Percentiles rank a stretch among this genome's conserved stretches.
These are phyloP conservation scores for Vanderwaltozyma verrucispora DNA, from an alignment of 805 yeast genomes.

Conservation along the genomic window DNA sequence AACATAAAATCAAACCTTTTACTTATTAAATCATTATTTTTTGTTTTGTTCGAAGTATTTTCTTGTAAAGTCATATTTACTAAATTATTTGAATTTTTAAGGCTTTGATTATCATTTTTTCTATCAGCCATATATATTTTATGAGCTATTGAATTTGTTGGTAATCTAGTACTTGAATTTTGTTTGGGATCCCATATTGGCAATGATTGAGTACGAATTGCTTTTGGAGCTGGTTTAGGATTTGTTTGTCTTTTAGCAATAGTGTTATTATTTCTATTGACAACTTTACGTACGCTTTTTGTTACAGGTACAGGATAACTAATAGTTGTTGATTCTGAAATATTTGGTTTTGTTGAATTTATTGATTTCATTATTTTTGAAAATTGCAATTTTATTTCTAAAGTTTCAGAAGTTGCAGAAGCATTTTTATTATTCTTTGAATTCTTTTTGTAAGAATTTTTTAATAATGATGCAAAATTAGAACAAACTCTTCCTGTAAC, in stretches of 20 bases:
- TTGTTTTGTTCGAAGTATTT: conserved; percentile 15
- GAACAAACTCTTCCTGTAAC: conserved; percentile 29
- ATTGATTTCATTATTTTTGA: conserved; percentile 16
- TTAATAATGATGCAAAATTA: conserved; percentile 26
- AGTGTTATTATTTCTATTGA: conserved; percentile 25
- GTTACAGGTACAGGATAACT: conserved; percentile 1
- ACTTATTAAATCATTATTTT: conserved; percentile 24
- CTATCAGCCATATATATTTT: conserved; percentile 27
- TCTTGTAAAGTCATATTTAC: conserved; percentile 1
- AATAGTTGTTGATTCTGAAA: neutral
- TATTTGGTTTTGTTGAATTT: conserved; percentile 1
- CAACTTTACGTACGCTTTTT: conserved; percentile 1
- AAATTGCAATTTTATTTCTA: conserved; percentile 27
- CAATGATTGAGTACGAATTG: conserved; percentile 35
- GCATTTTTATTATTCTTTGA: conserved; percentile 6
- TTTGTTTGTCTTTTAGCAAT: conserved; percentile 27
- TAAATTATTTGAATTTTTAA: conserved; percentile 1
- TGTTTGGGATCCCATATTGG: conserved; percentile 29
- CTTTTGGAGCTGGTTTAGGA: conserved; percentile 38
- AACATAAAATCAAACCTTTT: conserved; percentile 28
- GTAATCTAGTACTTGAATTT: conserved; percentile 9
- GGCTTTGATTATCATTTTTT: conserved; percentile 12
- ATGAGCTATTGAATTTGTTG: conserved; percentile 26
- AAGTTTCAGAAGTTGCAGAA: conserved; percentile 16
- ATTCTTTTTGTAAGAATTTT: conserved; percentile 16